Conservation (phyloP, 2,329 filamentous ascomycete species). For the Parastagonospora nodorum region DNA sequence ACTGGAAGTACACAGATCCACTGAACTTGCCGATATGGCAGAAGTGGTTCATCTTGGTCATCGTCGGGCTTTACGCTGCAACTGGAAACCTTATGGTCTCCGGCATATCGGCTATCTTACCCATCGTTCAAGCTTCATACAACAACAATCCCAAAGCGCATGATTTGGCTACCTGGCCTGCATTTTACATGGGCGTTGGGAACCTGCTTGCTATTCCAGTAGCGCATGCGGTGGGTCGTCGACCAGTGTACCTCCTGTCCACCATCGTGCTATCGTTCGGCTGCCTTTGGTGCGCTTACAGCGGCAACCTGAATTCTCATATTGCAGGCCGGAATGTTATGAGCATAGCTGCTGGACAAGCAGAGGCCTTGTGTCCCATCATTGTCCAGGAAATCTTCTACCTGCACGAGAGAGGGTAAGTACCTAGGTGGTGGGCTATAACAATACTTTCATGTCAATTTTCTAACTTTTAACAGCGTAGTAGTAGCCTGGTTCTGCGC, state of each 20-base stretch:
- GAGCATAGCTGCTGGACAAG: slow-evolving; percentile 17
- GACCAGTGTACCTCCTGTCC: slow-evolving; percentile 13
- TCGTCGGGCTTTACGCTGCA: slow-evolving; percentile 13
- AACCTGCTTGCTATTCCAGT: slow-evolving; percentile 14
- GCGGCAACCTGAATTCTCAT: slow-evolving; percentile 9
- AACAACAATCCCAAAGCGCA: slow-evolving; percentile 7
- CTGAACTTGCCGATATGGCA: slow-evolving; percentile 14
- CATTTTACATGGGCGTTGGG: slow-evolving; percentile 16
- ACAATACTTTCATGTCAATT: background rate
- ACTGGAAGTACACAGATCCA: slow-evolving; percentile 2
- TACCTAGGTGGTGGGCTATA: slow-evolving; percentile 1
- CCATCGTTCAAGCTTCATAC: slow-evolving; percentile 8
- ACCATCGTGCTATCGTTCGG: slow-evolving; percentile 11
- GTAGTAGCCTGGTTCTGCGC: slow-evolving; percentile 13
- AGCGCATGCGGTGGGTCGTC: slow-evolving; percentile 12
- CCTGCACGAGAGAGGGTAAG: slow-evolving; percentile 11
- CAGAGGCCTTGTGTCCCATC: slow-evolving; percentile 13
- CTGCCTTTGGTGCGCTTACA: slow-evolving; percentile 13
- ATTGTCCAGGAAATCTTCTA: slow-evolving; percentile 14
- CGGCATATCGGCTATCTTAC: slow-evolving; percentile 14
- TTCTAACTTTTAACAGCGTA: too few relatives aligned
- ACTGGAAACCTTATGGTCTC: slow-evolving; percentile 14
- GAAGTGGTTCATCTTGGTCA: slow-evolving; percentile 13
- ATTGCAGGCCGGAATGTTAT: slow-evolving; percentile 15
- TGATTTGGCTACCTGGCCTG: slow-evolving; percentile 15